Conservation (phyloP, 768 basidiomycete species). For the Tulasnella calospora region DNA sequence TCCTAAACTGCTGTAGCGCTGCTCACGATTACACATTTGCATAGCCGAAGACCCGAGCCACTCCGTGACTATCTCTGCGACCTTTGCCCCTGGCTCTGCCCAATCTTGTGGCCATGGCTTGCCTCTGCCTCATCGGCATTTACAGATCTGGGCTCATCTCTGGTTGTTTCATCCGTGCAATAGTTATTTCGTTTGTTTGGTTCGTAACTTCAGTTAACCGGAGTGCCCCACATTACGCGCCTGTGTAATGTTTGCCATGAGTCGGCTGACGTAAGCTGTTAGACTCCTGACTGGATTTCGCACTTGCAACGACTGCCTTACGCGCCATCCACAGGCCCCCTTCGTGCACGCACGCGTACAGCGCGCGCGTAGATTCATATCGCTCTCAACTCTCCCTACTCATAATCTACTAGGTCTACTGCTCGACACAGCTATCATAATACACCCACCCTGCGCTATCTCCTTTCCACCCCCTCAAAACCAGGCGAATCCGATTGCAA, state of each 20-base stretch:
- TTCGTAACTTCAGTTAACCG: too few species aligned
- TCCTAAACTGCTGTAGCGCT: background rate
- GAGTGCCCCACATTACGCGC: too few species aligned
- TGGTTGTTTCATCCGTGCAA: background rate
- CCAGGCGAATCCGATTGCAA: background rate
- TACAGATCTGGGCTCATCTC: background rate
- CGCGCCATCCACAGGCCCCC: background rate
- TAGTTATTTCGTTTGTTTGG: background rate
- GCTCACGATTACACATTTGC: background rate
- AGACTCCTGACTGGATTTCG: background rate
- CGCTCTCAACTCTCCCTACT: background rate
- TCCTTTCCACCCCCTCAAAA: background rate
- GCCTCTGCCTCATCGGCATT: background rate
- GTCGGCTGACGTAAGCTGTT: background rate
- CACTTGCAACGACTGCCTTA: background rate
- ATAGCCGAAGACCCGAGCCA: background rate
- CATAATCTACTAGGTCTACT: background rate
- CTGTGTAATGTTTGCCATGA: background rate
- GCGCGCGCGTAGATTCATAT: background rate
- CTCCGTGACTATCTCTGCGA: background rate
- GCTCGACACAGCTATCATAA: background rate
- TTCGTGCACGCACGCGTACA: background rate
- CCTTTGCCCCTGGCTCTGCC: background rate
- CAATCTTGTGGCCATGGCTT: background rate
- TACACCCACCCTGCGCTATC: background rate